Evolutionary conservation across 768 basidiomycete species (phyloP).

Genomic region (Cyathus striatus): DNA sequence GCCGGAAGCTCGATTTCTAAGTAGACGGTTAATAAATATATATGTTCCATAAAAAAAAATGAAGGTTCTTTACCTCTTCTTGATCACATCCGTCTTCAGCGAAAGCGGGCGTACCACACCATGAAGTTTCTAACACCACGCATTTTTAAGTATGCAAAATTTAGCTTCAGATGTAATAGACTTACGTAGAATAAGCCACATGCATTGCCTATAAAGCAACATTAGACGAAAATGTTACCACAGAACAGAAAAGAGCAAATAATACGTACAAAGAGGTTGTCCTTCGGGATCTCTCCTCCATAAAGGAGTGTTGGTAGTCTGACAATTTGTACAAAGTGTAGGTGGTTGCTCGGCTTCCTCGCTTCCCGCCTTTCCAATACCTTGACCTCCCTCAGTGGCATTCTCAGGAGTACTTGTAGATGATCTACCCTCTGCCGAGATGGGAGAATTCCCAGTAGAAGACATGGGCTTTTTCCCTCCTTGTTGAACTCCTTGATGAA

Average conservation of each 20-base stretch:
- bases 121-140: slow-evolving; percentile 93
- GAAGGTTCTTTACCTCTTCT: slow-evolving; percentile 67
- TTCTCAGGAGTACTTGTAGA: slow-evolving; percentile 69
- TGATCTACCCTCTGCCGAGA: slow-evolving; percentile 37
- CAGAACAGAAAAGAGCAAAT: slow-evolving; percentile 4
- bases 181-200: slow-evolving; percentile 91
- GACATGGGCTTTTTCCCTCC: slow-evolving; percentile 44
- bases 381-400: slow-evolving; percentile 20
- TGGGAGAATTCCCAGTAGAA: slow-evolving; percentile 20
- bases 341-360: slow-evolving; percentile 71
- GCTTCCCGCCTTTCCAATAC: slow-evolving; percentile 30
- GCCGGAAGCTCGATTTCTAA: slow-evolving; percentile 81
- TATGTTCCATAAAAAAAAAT: neutral
- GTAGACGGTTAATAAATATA: slow-evolving; percentile 1
- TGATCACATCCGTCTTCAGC: slow-evolving; percentile 95
- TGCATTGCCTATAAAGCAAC: slow-evolving; percentile 60
- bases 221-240: slow-evolving; percentile 9
- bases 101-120: slow-evolving; percentile 92
- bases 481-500: slow-evolving; percentile 54
- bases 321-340: slow-evolving; percentile 91
- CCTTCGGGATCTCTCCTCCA: slow-evolving; percentile 94
- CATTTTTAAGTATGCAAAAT: too few species aligned
- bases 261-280: slow-evolving; percentile 76
- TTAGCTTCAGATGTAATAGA: too few species aligned
- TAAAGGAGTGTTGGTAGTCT: slow-evolving; percentile 90